Evolutionary conservation across 192 early-diverging fungal genomes (phyloP).

Genomic region (Backusella tuberculispora): DNA sequence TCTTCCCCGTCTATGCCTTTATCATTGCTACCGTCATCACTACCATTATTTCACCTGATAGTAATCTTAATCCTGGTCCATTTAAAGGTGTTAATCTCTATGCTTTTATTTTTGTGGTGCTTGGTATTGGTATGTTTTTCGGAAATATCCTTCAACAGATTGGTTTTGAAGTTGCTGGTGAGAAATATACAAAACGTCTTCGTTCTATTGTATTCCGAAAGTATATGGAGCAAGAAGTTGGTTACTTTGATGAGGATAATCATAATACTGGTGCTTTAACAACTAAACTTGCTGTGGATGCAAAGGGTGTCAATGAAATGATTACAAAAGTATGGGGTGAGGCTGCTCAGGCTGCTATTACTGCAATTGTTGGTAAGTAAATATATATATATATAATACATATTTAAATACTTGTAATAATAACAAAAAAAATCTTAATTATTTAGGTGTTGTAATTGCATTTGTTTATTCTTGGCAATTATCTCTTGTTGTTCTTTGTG

Average conservation of each 20-base stretch:
- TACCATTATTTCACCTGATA: slow-evolving; percentile 40
- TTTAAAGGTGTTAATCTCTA: slow-evolving; percentile 42
- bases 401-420: neutral
- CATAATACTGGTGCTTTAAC: slow-evolving; percentile 80
- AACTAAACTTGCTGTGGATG: slow-evolving; percentile 78
- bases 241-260: slow-evolving; percentile 78
- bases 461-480: slow-evolving; percentile 81
- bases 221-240: slow-evolving; percentile 83
- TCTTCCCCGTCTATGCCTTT: slow-evolving; percentile 78
- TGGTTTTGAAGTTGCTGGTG: slow-evolving; percentile 66
- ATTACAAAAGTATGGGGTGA: slow-evolving; percentile 57
- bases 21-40: slow-evolving; percentile 49
- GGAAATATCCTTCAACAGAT: slow-evolving; percentile 59
- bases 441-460: slow-evolving; percentile 52
- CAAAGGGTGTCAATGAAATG: slow-evolving; percentile 51
- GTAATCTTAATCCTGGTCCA: slow-evolving; percentile 33
- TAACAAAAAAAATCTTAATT: neutral
- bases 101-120: slow-evolving; percentile 39
- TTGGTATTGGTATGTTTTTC: slow-evolving; percentile 58
- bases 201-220: slow-evolving; percentile 68
- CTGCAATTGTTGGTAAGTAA: slow-evolving; percentile 24
- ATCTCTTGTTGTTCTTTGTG: slow-evolving; percentile 73
- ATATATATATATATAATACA: neutral
- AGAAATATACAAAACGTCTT: slow-evolving; percentile 63
- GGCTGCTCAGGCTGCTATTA: slow-evolving; percentile 29